Evolutionary conservation across 2,329 filamentous ascomycete species (phyloP).

Genomic region (Monilinia fructigena): DNA sequence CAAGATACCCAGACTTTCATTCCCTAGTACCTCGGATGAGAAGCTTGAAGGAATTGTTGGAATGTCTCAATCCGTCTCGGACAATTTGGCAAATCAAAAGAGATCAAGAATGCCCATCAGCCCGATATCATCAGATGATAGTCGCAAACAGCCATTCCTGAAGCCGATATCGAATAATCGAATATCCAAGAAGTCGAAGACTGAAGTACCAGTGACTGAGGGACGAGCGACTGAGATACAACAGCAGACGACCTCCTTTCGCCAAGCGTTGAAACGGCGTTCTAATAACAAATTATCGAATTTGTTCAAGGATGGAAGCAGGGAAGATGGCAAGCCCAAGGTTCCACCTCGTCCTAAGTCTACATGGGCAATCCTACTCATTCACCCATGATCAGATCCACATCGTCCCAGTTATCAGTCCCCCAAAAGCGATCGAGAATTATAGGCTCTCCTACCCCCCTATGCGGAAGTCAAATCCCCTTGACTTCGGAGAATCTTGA

Average conservation of each 20-base stretch:
- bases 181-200: slow-evolving; percentile 40
- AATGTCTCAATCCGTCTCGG: slow-evolving; percentile 11
- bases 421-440: slow-evolving; percentile 40
- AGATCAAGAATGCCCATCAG: slow-evolving; percentile 37
- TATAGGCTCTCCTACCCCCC: slow-evolving; percentile 34
- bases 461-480: slow-evolving; percentile 43
- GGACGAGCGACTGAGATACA: slow-evolving; percentile 34
- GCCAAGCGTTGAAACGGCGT: slow-evolving; percentile 53
- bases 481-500: slow-evolving; percentile 45
- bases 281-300: slow-evolving; percentile 49
- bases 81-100: slow-evolving; percentile 38
- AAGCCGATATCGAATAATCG: slow-evolving; percentile 34
- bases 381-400: slow-evolving; percentile 29
- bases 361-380: slow-evolving; percentile 33
- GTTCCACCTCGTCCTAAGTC: slow-evolving; percentile 31
- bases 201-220: slow-evolving; percentile 36
- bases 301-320: slow-evolving; percentile 49
- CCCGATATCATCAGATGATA: slow-evolving; percentile 33
- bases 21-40: slow-evolving; percentile 18
- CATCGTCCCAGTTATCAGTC: slow-evolving; percentile 36
- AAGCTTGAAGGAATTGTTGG: slow-evolving; percentile 2
- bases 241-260: slow-evolving; percentile 49
- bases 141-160: slow-evolving; percentile 27
- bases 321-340: slow-evolving; percentile 31
- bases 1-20: slow-evolving; percentile 19